phyloP scores from a whole-genome alignment of 371 early-diverging fungal genomes.

The Smittium mucronatum region DNA sequence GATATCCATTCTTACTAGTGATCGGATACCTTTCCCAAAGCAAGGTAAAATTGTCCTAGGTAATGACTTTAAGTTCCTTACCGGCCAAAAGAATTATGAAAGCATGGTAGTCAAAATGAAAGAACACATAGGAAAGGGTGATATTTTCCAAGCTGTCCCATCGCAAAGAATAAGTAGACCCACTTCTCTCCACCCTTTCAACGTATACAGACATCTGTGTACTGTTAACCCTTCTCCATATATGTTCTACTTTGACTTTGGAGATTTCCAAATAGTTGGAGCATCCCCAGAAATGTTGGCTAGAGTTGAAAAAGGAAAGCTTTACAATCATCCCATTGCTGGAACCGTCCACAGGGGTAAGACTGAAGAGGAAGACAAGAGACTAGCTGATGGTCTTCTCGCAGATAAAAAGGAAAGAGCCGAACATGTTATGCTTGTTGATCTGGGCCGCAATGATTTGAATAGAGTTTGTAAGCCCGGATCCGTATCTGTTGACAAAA shows the following conservation, averaged over 20 bases:
- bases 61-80: constrained; percentile 56
- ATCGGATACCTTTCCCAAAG: constrained; percentile 38
- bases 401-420: constrained; percentile 85
- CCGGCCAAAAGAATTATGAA: constrained; percentile 80
- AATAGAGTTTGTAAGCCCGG: constrained; percentile 87
- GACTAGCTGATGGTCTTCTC: constrained; percentile 67
- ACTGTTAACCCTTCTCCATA: constrained; percentile 97
- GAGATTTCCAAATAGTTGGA: constrained; percentile 87
- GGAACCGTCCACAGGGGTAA: constrained; percentile 87
- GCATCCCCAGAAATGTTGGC: constrained; percentile 96
- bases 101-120: constrained; percentile 74
- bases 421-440: constrained; percentile 97
- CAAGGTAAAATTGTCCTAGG: constrained; percentile 54
- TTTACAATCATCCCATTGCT: constrained; percentile 85
- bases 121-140: constrained; percentile 82
- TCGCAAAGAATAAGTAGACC: constrained; percentile 77
- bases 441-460: constrained; percentile 91
- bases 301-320: constrained; percentile 72
- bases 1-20: constrained; percentile 39
- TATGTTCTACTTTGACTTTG: constrained; percentile 90
- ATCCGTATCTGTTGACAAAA: constrained; percentile 81
- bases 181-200: constrained; percentile 87
- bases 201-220: constrained; percentile 86
- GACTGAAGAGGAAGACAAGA: constrained; percentile 66
- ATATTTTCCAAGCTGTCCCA: constrained; percentile 94